Conservation (phyloP, 1,139 yeast species). For the Meyerozyma carpophila region DNA sequence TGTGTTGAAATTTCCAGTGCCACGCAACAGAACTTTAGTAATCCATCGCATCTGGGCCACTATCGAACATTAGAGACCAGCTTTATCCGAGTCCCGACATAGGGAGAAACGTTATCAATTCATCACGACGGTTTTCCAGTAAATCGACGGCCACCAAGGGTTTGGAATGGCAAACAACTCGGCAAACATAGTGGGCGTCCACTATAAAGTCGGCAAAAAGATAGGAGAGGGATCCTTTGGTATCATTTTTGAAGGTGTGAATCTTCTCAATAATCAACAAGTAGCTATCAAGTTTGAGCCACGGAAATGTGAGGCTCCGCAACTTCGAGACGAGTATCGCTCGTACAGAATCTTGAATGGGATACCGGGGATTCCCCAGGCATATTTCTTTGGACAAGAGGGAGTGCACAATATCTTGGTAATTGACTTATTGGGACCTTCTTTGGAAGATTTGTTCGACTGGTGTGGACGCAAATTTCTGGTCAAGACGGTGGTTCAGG, state of each 20-base stretch:
- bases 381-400: constrained; percentile 96
- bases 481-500: constrained; percentile 83
- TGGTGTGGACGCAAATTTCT: constrained; percentile 95
- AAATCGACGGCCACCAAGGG: background rate
- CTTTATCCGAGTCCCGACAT: too few species aligned
- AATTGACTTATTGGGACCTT: constrained; percentile 91
- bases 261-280: constrained; percentile 70
- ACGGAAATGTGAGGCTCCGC: constrained; percentile 95
- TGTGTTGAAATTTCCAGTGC: background rate
- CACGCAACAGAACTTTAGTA: background rate
- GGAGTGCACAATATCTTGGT: constrained; percentile 92
- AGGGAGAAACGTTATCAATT: too few species aligned
- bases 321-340: constrained; percentile 89
- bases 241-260: constrained; percentile 91
- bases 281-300: constrained; percentile 82
- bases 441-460: constrained; percentile 91
- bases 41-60: background rate
- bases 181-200: constrained; percentile 51
- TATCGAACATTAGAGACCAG: background rate
- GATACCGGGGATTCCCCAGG: constrained; percentile 81
- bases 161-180: background rate
- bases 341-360: constrained; percentile 86
- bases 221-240: constrained; percentile 99
- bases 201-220: constrained; percentile 92
- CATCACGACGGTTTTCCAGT: background rate